Evolutionary conservation across 176 grass and related monocot species (phyloP).

Genomic region (Lolium perenne): DNA sequence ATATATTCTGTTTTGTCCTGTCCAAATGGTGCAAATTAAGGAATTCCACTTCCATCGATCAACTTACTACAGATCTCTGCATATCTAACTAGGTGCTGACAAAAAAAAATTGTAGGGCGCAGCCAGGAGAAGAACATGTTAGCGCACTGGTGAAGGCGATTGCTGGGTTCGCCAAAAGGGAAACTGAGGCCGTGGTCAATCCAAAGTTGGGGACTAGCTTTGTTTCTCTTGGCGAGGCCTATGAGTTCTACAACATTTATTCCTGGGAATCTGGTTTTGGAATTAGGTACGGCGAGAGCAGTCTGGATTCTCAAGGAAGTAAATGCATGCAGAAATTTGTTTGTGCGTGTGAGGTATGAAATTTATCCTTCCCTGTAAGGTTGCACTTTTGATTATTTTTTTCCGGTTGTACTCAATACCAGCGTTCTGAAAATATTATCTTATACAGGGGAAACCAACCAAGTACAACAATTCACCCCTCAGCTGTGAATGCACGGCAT

Average conservation of each 20-base stretch:
- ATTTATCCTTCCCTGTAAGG: not conserved
- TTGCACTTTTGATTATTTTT: not conserved
- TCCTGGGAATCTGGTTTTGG: slow-evolving; percentile 14
- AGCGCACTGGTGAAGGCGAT: not conserved
- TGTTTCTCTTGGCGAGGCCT: slow-evolving; percentile 7
- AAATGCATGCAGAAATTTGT: slow-evolving; percentile 7
- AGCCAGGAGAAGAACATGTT: not conserved
- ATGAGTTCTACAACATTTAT: slow-evolving; percentile 16
- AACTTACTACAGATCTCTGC: not conserved
- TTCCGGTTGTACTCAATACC: not conserved
- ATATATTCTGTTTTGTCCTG: not conserved
- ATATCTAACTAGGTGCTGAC: not conserved
- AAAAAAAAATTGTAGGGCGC: not conserved
- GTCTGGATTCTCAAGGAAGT: not conserved
- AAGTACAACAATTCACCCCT: not conserved
- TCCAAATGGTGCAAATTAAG: not conserved
- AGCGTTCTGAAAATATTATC: not conserved
- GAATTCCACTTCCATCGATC: not conserved
- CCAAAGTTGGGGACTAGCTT: not conserved
- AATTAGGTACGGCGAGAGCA: not conserved
- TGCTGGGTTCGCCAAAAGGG: not conserved
- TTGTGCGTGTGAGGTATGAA: not conserved
- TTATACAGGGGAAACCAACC: slow-evolving; percentile 14
- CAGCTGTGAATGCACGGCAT: not conserved
- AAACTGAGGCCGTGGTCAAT: not conserved